phyloP scores from a whole-genome alignment of 768 basidiomycete species.

The Steccherinum ochraceum region DNA sequence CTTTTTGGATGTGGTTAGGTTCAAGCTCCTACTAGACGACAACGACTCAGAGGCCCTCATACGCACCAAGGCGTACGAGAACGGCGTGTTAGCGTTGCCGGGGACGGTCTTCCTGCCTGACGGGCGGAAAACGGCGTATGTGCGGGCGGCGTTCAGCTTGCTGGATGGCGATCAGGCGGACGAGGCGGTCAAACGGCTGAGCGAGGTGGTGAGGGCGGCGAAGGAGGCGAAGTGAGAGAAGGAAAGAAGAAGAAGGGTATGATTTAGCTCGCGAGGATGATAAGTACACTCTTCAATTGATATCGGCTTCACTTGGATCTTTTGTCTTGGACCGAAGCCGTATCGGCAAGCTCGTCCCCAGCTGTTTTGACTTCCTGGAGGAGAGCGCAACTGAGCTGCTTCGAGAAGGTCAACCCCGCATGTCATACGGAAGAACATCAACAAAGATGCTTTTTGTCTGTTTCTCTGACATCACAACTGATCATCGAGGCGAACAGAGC shows the following conservation, averaged over 20 bases:
- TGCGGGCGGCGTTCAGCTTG: conserved; percentile 83
- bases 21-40: conserved; percentile 51
- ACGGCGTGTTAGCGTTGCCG: conserved; percentile 84
- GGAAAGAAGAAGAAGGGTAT: background rate
- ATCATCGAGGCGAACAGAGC: too few relatives aligned
- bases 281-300: too few relatives aligned
- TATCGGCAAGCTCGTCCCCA: too few relatives aligned
- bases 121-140: conserved; percentile 64
- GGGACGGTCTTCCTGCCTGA: conserved; percentile 80
- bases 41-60: conserved; percentile 59
- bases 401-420: too few relatives aligned
- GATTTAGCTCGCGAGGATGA: too few relatives aligned
- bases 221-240: background rate
- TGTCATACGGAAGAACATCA: too few relatives aligned
- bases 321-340: too few relatives aligned
- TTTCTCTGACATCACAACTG: too few relatives aligned
- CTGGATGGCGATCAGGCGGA: conserved; percentile 64
- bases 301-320: too few relatives aligned
- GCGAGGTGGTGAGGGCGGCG: conserved; percentile 2
- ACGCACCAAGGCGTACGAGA: conserved; percentile 65
- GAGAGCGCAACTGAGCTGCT: too few relatives aligned
- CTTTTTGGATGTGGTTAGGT: conserved; percentile 39
- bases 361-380: too few relatives aligned
- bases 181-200: conserved; percentile 61
- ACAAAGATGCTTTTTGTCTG: too few relatives aligned